These are phyloP conservation scores for Triangularia setosa DNA, from an alignment of 2,329 filamentous ascomycete genomes.

Conservation along the genomic window DNA sequence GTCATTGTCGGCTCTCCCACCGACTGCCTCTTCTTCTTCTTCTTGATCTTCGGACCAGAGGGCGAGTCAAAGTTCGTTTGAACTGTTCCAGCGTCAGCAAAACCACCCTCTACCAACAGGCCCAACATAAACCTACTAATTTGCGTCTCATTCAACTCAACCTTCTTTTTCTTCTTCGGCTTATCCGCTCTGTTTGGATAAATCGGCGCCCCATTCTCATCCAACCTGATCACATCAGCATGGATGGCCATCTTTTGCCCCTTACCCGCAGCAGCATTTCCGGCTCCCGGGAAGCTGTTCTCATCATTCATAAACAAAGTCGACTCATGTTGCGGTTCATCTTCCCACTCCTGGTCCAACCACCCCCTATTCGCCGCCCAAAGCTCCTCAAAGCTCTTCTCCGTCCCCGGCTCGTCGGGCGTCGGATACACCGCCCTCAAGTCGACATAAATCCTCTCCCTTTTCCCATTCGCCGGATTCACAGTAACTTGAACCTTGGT, in stretches of 20 bases:
- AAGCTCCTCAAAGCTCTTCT: slow-evolving; percentile 89
- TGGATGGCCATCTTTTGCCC: slow-evolving; percentile 41
- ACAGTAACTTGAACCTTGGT: slow-evolving; percentile 72
- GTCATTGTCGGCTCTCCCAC: slow-evolving; percentile 91
- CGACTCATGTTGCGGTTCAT: slow-evolving; percentile 30
- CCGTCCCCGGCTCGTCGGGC: slow-evolving; percentile 63
- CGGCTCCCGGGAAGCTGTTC: slow-evolving; percentile 22
- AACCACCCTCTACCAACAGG: background rate
- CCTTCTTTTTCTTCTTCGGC: slow-evolving; percentile 69
- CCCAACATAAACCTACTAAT: slow-evolving; percentile 61
- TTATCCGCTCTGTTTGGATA: slow-evolving; percentile 36
- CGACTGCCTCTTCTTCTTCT: slow-evolving; percentile 67
- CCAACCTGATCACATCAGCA: slow-evolving; percentile 44
- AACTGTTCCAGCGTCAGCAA: slow-evolving; percentile 51
- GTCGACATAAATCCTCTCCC: slow-evolving; percentile 83
- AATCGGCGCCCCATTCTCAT: slow-evolving; percentile 55
- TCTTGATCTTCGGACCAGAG: slow-evolving; percentile 75
- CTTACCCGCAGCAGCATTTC: slow-evolving; percentile 29
- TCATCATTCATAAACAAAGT: slow-evolving; percentile 26
- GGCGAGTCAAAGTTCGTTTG: slow-evolving; percentile 92
- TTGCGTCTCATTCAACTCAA: slow-evolving; percentile 87
- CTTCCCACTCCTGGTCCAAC: slow-evolving; percentile 55
- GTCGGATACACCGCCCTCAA: slow-evolving; percentile 82
- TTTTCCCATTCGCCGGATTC: slow-evolving; percentile 77
- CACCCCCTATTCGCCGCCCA: slow-evolving; percentile 73